Evolutionary conservation across 176 grass and related monocot species (phyloP).

Genomic region (Avena atlantica): DNA sequence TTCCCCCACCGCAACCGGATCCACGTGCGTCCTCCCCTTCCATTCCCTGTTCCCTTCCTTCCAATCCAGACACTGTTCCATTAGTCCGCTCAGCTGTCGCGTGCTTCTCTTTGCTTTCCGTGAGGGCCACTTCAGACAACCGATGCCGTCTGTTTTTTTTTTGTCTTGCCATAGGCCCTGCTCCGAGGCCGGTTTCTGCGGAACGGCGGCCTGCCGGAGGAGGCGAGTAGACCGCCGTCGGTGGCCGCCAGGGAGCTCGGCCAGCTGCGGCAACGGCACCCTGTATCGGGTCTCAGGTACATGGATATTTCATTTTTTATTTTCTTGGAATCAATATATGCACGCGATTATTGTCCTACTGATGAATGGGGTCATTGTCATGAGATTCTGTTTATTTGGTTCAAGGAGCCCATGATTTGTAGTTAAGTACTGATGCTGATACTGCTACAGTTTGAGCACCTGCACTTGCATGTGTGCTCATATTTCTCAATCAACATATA

Average conservation of each 20-base stretch:
- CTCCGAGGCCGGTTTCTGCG: conserved; percentile 88
- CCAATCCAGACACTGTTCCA: conserved; percentile 20
- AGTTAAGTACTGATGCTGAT: conserved; percentile 25
- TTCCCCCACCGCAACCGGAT: conserved; percentile 92
- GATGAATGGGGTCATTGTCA: conserved; percentile 37
- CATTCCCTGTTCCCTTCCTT: neutral
- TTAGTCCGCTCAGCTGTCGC: neutral
- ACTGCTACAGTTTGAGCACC: neutral
- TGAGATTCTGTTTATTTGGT: conserved; percentile 29
- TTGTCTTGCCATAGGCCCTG: conserved; percentile 53
- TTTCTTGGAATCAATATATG: conserved; percentile 19
- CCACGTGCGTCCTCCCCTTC: conserved; percentile 52
- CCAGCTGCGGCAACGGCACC: conserved; percentile 73
- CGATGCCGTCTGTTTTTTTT: neutral
- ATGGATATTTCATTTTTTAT: neutral
- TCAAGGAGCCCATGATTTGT: conserved; percentile 27
- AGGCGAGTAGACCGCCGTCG: conserved; percentile 70
- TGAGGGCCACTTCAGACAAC: neutral
- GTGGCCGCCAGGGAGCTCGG: conserved; percentile 77
- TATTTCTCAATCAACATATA: neutral
- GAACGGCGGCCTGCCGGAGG: conserved; percentile 59
- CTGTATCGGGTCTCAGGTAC: conserved; percentile 87
- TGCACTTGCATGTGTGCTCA: neutral
- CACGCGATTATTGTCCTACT: conserved; percentile 24
- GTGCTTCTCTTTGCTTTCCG: neutral